A percentile compares a stretch with the other conserved stretches of the same genome.
Conservation (phyloP, 192 early-diverging fungal genomes). For the Thamnidium elegans region DNA sequence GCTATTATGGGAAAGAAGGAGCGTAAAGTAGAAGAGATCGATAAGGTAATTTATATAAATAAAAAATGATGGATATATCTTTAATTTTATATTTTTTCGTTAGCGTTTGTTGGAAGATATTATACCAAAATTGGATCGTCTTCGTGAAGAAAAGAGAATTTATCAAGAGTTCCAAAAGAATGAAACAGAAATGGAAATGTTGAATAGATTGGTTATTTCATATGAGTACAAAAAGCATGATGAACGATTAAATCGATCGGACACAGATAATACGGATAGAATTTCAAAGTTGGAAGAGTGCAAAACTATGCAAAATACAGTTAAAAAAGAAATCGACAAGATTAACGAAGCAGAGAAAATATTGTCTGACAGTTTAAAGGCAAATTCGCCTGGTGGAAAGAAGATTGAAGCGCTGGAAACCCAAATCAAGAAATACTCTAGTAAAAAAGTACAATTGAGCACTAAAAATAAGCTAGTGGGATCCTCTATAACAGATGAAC, state of each 20-base stretch:
- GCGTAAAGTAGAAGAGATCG: constrained; percentile 91
- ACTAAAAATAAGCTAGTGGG: constrained; percentile 83
- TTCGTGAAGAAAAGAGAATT: constrained; percentile 80
- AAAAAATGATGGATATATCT: not conserved
- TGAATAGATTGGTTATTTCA: constrained; percentile 79
- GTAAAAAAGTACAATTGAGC: constrained; percentile 76
- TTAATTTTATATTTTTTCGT: not conserved
- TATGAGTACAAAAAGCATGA: constrained; percentile 78
- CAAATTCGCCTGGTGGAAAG: constrained; percentile 56
- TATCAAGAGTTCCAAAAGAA: constrained; percentile 94
- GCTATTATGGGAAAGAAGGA: constrained; percentile 96
- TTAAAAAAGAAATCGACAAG: constrained; percentile 59
- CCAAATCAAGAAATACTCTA: constrained; percentile 70
- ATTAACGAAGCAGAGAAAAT: constrained; percentile 47
- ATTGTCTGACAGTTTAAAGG: constrained; percentile 17
- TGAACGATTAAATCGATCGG: constrained; percentile 39
- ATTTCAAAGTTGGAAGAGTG: constrained; percentile 25
- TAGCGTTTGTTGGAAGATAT: constrained; percentile 87
- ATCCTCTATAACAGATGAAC: constrained; percentile 77
- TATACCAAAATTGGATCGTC: constrained; percentile 85
- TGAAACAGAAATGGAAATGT: constrained; percentile 82
- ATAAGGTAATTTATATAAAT: constrained; percentile 37
- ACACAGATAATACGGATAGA: constrained; percentile 38
- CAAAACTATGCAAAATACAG: constrained; percentile 21
- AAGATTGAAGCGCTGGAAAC: constrained; percentile 72